Evolutionary conservation across 2,329 filamentous ascomycete species (phyloP), one percentile per base, ranked within the genome.

Genomic region (Colletotrichum kahawae): DNA sequence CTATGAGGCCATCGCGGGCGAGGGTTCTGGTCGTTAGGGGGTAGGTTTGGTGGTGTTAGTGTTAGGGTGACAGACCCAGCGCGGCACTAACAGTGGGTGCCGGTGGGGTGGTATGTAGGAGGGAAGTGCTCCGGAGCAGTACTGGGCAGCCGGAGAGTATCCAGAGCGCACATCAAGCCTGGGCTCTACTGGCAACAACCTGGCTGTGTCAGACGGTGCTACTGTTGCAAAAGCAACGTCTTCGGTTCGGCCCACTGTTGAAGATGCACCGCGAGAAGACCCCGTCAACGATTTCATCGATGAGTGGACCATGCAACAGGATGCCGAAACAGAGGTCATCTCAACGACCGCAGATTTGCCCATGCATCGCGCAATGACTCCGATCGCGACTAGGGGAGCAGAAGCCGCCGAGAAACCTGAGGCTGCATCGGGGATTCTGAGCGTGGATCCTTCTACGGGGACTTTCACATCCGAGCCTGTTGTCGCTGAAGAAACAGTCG

Each of bases 391-490:
- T 13, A 3, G 5, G n/a, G 1, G 7, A 21, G 43, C 0, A 21
- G 43, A 48, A 2, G 43, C n/a, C 5, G 43, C 43, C 7, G 10
- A 48, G 43, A 51, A 2, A 21, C 10, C n/a, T 4, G 2, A 21
- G 10, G 3, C 2, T 6, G 43, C 1, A 13, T 1, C 2, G 7
- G n/a, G 0, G 0, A 1, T 2, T 10, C 13, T 13, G 0, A 4
- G 43, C 5, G n/a, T 51, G n/a, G 5, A 51, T 21, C 43, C n/a
- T 51, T 21, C 10, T 7, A 13, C 43, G 7, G 13, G 10, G 43
- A 0, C 5, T 0, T 3, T 21, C 10, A 13, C 6, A 8, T 4
- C n/a, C 43, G 43, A 48, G 12, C n/a, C 43, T 3, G 6, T 7
- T 1, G 10, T 21, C 3, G 5, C n/a, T 21, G 43, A 21, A 13